Percentiles rank a stretch among this genome's conserved stretches.
These are phyloP conservation scores for Herpetomonas tarakana DNA, from an alignment of 208 protist genomes.

Conservation along the genomic window DNA sequence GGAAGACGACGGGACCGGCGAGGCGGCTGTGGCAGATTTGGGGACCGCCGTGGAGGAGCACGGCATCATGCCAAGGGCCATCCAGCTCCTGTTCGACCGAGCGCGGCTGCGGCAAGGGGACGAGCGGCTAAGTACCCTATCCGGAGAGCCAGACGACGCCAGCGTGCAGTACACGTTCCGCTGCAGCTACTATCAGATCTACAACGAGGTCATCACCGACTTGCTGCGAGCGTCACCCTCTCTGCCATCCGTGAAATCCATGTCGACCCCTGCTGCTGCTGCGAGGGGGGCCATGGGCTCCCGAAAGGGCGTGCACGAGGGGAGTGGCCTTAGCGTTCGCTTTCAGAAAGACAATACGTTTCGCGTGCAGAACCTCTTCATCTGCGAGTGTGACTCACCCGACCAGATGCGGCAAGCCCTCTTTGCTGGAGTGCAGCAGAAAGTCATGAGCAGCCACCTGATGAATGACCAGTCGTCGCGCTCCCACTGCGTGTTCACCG, in stretches of 20 bases:
- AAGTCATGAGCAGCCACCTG: constrained; percentile 73
- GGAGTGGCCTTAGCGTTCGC: constrained; percentile 44
- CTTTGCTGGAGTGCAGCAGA: constrained; percentile 61
- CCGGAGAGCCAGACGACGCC: constrained; percentile 12
- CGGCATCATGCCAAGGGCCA: constrained; percentile 73
- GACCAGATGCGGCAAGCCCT: constrained; percentile 78
- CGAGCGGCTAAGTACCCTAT: neutral
- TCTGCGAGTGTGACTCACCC: constrained; percentile 62
- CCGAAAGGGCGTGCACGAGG: neutral
- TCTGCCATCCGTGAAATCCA: neutral
- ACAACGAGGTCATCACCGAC: constrained; percentile 89
- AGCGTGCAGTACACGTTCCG: constrained; percentile 57
- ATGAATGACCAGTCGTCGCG: constrained; percentile 92
- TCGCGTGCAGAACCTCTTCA: constrained; percentile 85
- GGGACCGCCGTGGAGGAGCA: constrained; percentile 42
- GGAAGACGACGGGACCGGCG: neutral
- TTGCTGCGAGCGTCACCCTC: constrained; percentile 42
- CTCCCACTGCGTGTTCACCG: constrained; percentile 90
- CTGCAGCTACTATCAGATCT: constrained; percentile 90
- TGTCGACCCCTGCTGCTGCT: neutral
- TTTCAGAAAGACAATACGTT: constrained; percentile 72
- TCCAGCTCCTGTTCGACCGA: constrained; percentile 80
- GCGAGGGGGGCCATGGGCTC: neutral
- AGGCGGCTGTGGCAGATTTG: constrained; percentile 13
- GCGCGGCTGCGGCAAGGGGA: constrained; percentile 37